A percentile compares a stretch with the other conserved stretches of the same genome.
phyloP scores from a whole-genome alignment of 441 rosid genomes.

The Metrosideros polymorpha region DNA sequence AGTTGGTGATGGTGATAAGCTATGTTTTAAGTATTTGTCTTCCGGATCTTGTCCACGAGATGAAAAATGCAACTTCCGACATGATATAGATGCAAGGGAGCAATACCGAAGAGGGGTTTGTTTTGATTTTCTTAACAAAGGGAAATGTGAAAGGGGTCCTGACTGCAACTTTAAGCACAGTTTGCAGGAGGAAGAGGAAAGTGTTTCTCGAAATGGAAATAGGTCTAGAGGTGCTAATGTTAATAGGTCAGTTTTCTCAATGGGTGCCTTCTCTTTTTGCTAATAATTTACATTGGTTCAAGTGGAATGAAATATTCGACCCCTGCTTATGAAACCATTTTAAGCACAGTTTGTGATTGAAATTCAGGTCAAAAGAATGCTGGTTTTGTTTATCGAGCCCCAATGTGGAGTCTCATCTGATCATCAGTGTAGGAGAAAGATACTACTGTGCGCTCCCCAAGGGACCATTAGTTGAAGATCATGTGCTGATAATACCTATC shows the following conservation, averaged over 20 bases:
- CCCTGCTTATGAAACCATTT: conserved; percentile 4
- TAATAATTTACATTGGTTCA: background rate
- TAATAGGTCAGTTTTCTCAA: conserved; percentile 36
- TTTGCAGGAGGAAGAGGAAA: conserved; percentile 52
- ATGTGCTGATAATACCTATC: conserved; percentile 62
- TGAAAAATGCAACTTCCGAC: conserved; percentile 69
- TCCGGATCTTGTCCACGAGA: conserved; percentile 85
- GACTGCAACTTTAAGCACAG: conserved; percentile 86
- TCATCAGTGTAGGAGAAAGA: conserved; percentile 66
- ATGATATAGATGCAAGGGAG: conserved; percentile 71
- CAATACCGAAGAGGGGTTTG: conserved; percentile 86
- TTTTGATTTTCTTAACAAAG: conserved; percentile 87
- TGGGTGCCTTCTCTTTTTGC: background rate
- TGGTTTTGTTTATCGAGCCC: conserved; percentile 98
- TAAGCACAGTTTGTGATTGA: conserved; percentile 2
- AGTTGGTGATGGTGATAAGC: conserved; percentile 32
- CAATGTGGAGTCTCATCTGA: conserved; percentile 68
- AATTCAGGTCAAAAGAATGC: conserved; percentile 73
- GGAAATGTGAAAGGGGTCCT: conserved; percentile 90
- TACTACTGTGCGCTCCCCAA: conserved; percentile 85
- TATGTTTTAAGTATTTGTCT: conserved; percentile 73
- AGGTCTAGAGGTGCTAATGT: conserved; percentile 36
- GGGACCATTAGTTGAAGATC: conserved; percentile 80
- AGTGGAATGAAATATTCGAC: background rate
- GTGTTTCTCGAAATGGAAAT: conserved; percentile 27